Evolutionary conservation across 176 grass and related monocot genomes (phyloP).

Genomic region (Zea luxurians): DNA sequence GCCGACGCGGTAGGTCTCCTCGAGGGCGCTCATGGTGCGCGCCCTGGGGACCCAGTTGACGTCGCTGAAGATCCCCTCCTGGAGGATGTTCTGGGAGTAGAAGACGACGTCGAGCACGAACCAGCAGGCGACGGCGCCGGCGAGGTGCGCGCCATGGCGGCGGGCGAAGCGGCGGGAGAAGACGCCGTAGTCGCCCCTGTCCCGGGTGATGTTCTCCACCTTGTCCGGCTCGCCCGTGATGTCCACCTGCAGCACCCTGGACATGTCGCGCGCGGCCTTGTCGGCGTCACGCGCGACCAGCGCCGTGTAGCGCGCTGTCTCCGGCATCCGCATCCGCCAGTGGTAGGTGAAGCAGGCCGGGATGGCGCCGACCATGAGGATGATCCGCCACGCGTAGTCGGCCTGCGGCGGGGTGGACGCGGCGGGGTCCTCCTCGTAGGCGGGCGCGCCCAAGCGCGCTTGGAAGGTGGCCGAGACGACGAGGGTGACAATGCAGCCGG

Average conservation of each 20-base stretch:
- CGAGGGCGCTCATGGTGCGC: slow-evolving; percentile 49
- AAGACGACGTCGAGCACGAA: slow-evolving; percentile 82
- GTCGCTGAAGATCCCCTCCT: slow-evolving; percentile 79
- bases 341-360: slow-evolving; percentile 71
- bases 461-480: slow-evolving; percentile 33
- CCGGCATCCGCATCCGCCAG: slow-evolving; percentile 77
- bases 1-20: slow-evolving; percentile 55
- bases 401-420: slow-evolving; percentile 58
- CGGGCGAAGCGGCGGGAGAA: slow-evolving; percentile 47
- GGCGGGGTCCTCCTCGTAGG: slow-evolving; percentile 28
- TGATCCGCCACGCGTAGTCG: slow-evolving; percentile 70
- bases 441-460: slow-evolving; percentile 24
- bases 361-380: slow-evolving; percentile 77
- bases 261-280: slow-evolving; percentile 64
- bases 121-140: slow-evolving; percentile 48
- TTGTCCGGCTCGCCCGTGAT: not conserved
- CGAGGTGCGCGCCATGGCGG: slow-evolving; percentile 57
- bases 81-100: slow-evolving; percentile 88
- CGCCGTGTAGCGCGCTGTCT: slow-evolving; percentile 81
- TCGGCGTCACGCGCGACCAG: slow-evolving; percentile 75
- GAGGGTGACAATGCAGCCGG: slow-evolving; percentile 55
- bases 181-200: slow-evolving; percentile 37
- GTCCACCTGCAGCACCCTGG: slow-evolving; percentile 62
- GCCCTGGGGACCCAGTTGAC: slow-evolving; percentile 51
- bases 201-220: not conserved